Conservation (phyloP, 2,329 filamentous ascomycete species). For the Sarocladiaceae sp. region DNA sequence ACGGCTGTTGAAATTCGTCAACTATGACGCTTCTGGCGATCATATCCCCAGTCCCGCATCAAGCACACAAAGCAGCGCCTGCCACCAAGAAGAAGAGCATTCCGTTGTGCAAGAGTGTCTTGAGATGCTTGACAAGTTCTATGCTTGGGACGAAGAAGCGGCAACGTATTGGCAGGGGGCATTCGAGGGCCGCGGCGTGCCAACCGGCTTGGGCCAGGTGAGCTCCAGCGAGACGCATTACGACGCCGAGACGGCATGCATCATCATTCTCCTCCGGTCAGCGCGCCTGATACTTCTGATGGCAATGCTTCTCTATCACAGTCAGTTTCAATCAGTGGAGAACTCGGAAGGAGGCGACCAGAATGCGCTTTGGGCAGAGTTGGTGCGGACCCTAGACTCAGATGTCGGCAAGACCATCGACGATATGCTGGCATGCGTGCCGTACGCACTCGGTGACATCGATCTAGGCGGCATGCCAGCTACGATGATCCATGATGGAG, state of each 20-base stretch:
- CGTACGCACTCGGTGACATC: conserved; percentile 25
- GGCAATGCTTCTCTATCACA: conserved; percentile 21
- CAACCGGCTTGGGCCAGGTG: conserved; percentile 21
- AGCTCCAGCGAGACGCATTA: conserved; percentile 15
- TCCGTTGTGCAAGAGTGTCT: conserved; percentile 17
- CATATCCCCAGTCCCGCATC: conserved; percentile 3
- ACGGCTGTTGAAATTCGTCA: conserved; percentile 8
- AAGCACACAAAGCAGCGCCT: not conserved
- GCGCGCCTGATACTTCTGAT: conserved; percentile 23
- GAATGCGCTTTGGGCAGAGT: conserved; percentile 9
- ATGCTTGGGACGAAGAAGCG: conserved; percentile 23
- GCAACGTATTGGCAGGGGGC: conserved; percentile 23
- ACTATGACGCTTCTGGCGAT: conserved; percentile 2
- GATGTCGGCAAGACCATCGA: conserved; percentile 22
- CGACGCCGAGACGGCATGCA: conserved; percentile 26
- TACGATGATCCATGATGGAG: conserved; percentile 21
- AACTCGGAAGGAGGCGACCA: conserved; percentile 5
- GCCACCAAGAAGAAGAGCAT: conserved; percentile 9
- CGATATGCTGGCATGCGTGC: conserved; percentile 24
- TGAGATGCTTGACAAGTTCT: conserved; percentile 22
- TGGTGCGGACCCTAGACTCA: conserved; percentile 15
- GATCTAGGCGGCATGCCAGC: conserved; percentile 16
- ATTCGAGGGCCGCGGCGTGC: conserved; percentile 21
- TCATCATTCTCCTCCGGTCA: conserved; percentile 24
- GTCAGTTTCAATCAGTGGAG: conserved; percentile 11